phyloP scores from a whole-genome alignment of 345 rosid species.

The Lumnitzera littorea region DNA sequence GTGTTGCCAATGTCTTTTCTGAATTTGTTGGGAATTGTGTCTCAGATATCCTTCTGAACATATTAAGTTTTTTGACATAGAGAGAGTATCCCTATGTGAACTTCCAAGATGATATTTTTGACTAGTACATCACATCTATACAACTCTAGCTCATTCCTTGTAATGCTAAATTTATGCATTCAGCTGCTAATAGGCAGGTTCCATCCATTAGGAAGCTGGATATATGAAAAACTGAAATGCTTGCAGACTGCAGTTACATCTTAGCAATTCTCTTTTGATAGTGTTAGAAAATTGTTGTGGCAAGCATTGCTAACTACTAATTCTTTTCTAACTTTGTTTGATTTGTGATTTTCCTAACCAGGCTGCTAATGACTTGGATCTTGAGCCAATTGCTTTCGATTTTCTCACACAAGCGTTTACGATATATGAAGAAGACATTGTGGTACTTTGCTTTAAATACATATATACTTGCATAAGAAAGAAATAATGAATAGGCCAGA shows the following conservation, averaged over 20 bases:
- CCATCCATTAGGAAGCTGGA: not conserved
- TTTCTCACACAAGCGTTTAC: constrained; percentile 77
- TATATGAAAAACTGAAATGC: too few relatives aligned
- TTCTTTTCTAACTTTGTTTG: not conserved
- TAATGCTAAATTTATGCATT: too few relatives aligned
- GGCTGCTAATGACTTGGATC: constrained; percentile 81
- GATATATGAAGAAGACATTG: constrained; percentile 82
- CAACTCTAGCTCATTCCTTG: too few relatives aligned
- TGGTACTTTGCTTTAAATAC: constrained; percentile 30
- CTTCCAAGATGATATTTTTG: not conserved
- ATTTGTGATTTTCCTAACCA: constrained; percentile 24
- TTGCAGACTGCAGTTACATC: not conserved
- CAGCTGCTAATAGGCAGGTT: too few relatives aligned
- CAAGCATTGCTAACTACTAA: not conserved
- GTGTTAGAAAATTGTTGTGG: not conserved
- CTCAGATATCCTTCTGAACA: not conserved
- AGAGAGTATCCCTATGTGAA: not conserved
- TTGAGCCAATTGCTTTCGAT: constrained; percentile 84
- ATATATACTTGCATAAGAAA: not conserved
- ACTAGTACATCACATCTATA: not conserved
- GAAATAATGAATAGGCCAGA: too few relatives aligned
- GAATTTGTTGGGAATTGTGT: too few relatives aligned
- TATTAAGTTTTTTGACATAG: not conserved
- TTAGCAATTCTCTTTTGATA: not conserved
- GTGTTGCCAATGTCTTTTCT: too few relatives aligned